Percentiles rank a stretch among this genome's conserved stretches.
Evolutionary conservation across 192 early-diverging fungal genomes (phyloP).

Genomic region (Backusella sp.): DNA sequence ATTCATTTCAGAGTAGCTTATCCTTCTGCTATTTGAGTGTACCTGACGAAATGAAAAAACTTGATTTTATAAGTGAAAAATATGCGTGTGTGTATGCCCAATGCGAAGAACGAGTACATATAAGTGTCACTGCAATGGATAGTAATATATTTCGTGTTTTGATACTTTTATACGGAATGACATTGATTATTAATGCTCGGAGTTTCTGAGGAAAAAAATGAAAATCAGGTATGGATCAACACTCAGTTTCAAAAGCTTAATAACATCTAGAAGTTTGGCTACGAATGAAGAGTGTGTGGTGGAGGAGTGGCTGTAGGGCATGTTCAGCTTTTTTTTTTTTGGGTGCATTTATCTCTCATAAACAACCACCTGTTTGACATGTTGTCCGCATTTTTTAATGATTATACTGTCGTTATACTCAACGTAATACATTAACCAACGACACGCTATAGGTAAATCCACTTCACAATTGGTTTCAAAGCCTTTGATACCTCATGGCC

Average conservation of each 20-base stretch:
- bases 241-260: too few relatives aligned
- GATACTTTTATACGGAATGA: not conserved
- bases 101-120: not conserved
- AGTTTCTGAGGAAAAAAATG: not conserved
- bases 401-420: not conserved
- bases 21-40: too few relatives aligned
- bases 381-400: not conserved
- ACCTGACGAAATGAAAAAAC: not conserved
- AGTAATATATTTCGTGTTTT: not conserved
- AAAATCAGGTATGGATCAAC: too few relatives aligned
- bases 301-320: not conserved
- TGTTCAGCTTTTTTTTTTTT: not conserved
- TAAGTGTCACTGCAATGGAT: not conserved
- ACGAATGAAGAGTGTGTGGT: not conserved
- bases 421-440: not conserved
- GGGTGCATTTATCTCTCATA: not conserved
- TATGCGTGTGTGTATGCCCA: not conserved
- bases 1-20: not conserved
- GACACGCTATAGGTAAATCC: not conserved
- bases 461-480: slow-evolving; percentile 1
- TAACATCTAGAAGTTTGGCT: too few relatives aligned
- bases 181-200: not conserved
- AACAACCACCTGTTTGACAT: not conserved
- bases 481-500: slow-evolving; percentile 20
- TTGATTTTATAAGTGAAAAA: not conserved